A percentile compares a stretch with the other conserved stretches of the same genome.
These are phyloP conservation scores for Heritiera littoralis DNA, from an alignment of 345 rosid species.

Conservation along the genomic window DNA sequence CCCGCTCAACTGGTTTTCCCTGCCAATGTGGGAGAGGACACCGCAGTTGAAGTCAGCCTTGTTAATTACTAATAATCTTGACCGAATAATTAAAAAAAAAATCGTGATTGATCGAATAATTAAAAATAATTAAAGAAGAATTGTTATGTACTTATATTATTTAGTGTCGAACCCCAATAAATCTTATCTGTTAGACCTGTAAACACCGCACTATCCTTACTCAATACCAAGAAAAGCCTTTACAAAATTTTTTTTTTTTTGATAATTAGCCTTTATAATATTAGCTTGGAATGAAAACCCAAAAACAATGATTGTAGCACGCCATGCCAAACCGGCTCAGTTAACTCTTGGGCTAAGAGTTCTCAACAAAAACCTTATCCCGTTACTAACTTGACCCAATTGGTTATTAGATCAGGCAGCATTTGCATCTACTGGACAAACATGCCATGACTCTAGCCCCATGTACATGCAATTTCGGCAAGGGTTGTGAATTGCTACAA, in stretches of 20 bases:
- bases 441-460: not conserved
- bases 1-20: not conserved
- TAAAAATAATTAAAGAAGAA: too few relatives aligned
- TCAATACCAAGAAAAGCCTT: not conserved
- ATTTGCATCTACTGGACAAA: not conserved
- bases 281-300: not conserved
- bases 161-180: too few relatives aligned
- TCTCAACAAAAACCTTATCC: not conserved
- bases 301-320: not conserved
- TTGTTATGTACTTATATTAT: too few relatives aligned
- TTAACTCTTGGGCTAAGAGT: not conserved
- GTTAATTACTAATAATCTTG: too few relatives aligned
- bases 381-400: not conserved
- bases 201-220: too few relatives aligned
- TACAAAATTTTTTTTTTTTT: not conserved
- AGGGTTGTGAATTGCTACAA: not conserved
- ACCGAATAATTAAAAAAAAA: too few relatives aligned
- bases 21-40: not conserved
- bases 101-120: too few relatives aligned
- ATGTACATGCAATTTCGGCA: not conserved
- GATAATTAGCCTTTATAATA: not conserved
- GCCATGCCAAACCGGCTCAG: not conserved
- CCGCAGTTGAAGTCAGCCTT: not conserved
- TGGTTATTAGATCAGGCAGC: not conserved
- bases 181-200: too few relatives aligned